Percentiles rank a stretch among this genome's conserved stretches.
Evolutionary conservation across 352 stramenopile species (phyloP).

Genomic region (Globisporangium carolinianum): DNA sequence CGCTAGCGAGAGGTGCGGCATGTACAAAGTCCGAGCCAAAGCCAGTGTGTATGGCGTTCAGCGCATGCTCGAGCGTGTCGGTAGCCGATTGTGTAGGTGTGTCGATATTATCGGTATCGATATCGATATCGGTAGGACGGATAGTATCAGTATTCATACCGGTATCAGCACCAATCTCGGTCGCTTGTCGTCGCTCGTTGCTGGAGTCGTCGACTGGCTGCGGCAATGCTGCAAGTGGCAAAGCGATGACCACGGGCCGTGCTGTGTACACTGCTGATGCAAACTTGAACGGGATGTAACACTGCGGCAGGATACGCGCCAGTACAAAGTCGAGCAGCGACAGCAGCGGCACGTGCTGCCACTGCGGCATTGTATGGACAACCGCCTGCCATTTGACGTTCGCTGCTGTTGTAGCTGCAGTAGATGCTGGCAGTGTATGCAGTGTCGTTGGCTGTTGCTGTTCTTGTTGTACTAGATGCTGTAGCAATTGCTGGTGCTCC

Average conservation of each 20-base stretch:
- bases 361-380: constrained; percentile 32
- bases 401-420: background rate
- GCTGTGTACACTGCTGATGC: constrained; percentile 45
- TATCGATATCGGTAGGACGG: no score
- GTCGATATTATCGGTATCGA: no score
- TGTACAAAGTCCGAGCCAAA: constrained; percentile 13
- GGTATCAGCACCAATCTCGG: background rate
- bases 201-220: constrained; percentile 6
- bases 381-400: constrained; percentile 22
- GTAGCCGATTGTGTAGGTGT: no score
- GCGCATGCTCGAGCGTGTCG: background rate
- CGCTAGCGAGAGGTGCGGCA: constrained; percentile 22
- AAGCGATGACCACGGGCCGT: constrained; percentile 34
- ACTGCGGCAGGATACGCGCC: constrained; percentile 39
- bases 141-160: background rate
- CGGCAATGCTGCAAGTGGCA: constrained; percentile 2
- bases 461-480: no score
- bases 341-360: constrained; percentile 40
- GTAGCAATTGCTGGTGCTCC: background rate
- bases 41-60: constrained; percentile 10
- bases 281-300: constrained; percentile 58
- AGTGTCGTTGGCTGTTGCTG: background rate
- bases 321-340: constrained; percentile 51
- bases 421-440: background rate
- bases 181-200: background rate